Percentiles rank a stretch among this genome's conserved stretches.
Evolutionary conservation across 1,284 basidiomycete species (phyloP).

Genomic region (Bjerkandera adusta): DNA sequence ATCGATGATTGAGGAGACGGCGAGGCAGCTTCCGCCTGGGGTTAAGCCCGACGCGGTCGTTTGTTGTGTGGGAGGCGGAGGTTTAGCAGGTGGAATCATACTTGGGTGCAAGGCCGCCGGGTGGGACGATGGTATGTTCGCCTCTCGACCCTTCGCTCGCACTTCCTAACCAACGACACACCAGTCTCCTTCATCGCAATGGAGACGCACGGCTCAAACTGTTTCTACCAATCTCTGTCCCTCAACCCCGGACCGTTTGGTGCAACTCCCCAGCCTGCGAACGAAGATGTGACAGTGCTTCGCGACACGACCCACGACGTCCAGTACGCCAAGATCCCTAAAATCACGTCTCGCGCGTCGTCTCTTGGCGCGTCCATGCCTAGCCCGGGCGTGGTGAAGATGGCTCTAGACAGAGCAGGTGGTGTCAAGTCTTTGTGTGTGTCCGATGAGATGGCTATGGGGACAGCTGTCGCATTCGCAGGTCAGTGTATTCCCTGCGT

Average conservation of each 20-base stretch:
- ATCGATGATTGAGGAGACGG: conserved; percentile 65
- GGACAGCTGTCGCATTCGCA: conserved; percentile 50
- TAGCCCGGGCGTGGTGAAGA: conserved; percentile 54
- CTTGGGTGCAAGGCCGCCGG: conserved; percentile 55
- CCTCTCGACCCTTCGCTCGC: background rate
- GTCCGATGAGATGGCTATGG: conserved; percentile 69
- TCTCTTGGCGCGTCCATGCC: conserved; percentile 71
- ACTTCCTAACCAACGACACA: background rate
- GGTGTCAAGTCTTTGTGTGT: conserved; percentile 55
- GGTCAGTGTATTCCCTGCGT: conserved; percentile 35
- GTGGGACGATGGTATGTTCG: conserved; percentile 61
- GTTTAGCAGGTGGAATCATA: conserved; percentile 67
- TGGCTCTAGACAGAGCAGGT: conserved; percentile 57
- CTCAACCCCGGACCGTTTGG: conserved; percentile 46
- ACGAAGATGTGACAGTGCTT: conserved; percentile 33
- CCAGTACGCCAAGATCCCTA: conserved; percentile 10
- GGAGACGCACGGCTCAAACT: conserved; percentile 70
- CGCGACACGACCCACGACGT: conserved; percentile 41
- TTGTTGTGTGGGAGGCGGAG: conserved; percentile 74
- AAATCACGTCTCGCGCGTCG: conserved; percentile 59
- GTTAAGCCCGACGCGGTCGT: conserved; percentile 66
- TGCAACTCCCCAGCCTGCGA: conserved; percentile 7
- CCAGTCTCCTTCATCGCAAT: conserved; percentile 62
- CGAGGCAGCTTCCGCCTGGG: conserved; percentile 41
- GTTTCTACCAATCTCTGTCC: conserved; percentile 69